phyloP scores from a whole-genome alignment of 768 basidiomycete genomes.

The Tulasnella sp. region DNA sequence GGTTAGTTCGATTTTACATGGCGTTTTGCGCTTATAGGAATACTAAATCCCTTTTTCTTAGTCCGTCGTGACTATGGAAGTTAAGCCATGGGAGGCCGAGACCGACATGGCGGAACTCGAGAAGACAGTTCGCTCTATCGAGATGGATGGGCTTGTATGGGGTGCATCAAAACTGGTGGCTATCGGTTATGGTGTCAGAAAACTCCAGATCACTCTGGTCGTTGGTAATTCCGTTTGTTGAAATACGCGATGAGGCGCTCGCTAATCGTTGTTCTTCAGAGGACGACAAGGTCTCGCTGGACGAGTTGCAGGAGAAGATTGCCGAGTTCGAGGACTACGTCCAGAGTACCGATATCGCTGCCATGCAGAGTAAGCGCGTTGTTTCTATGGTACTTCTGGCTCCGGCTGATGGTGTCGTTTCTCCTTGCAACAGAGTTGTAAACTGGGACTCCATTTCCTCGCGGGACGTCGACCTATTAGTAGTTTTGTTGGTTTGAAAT shows the following conservation, averaged over 20 bases:
- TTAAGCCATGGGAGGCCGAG: slow-evolving; percentile 99
- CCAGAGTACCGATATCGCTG: slow-evolving; percentile 85
- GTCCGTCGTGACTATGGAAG: slow-evolving; percentile 97
- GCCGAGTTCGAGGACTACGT: slow-evolving; percentile 78
- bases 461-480: not conserved
- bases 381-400: not conserved
- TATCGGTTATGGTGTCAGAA: slow-evolving; percentile 89
- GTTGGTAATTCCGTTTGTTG: slow-evolving; percentile 33
- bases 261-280: slow-evolving; percentile 40
- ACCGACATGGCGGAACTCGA: slow-evolving; percentile 92
- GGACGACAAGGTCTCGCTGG: slow-evolving; percentile 90
- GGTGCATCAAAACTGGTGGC: slow-evolving; percentile 88
- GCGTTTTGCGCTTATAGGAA: not conserved
- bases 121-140: slow-evolving; percentile 71
- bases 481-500: not conserved
- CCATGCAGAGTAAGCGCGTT: slow-evolving; percentile 72
- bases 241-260: slow-evolving; percentile 36
- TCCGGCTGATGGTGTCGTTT: not conserved
- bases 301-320: slow-evolving; percentile 89
- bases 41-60: slow-evolving; percentile 32
- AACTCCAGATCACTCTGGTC: slow-evolving; percentile 67
- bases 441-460: not conserved
- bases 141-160: slow-evolving; percentile 90
- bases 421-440: not conserved
- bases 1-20: slow-evolving; percentile 37